Evolutionary conservation across 306 rosid genomes (phyloP), one percentile per base, ranked within the genome.

Genomic region (Argentina anserina): DNA sequence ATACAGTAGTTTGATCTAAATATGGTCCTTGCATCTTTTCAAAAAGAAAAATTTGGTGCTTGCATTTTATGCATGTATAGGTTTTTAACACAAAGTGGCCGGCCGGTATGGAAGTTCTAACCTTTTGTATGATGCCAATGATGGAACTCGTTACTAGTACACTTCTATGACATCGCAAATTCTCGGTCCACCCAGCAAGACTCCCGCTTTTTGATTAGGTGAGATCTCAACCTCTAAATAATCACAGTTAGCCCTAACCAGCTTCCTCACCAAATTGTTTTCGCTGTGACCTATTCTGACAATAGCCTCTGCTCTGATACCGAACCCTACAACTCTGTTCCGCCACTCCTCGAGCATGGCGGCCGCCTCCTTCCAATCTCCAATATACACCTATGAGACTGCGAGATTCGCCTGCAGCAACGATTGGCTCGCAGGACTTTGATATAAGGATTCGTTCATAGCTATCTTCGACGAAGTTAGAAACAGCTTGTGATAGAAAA

Each of bases 101-200:
- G n/a, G n/a, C n/a, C n/a, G n/a, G n/a, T n/a, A n/a, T n/a, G n/a
- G n/a, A n/a, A n/a, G n/a, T n/a, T n/a, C n/a, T n/a, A n/a, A n/a
- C n/a, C n/a, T n/a, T n/a, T n/a, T n/a, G n/a, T n/a, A n/a, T n/a
- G n/a, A n/a, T n/a, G n/a, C n/a, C n/a, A n/a, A n/a, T n/a, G n/a
- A n/a, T n/a, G n/a, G n/a, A n/a, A n/a, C n/a, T 7, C 1, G 55
- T 17, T 17, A 52, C 59, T n/a, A 52, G 29, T 52, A n/a, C 29
- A 52, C 59, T 3, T 53, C 36, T 60, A 4, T 31, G n/a, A 60
- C 68, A 63, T 20, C 46, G 37, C 29, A 36, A 11, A 10, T 37
- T 63, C 47, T 63, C 20, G 68, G n/a, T 37, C 29, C 47, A 63
- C 47, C 68, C 43, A 63, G 37, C 46, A 36, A 63, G 18, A n/a